Percentiles rank a stretch among this genome's conserved stretches.
These are phyloP conservation scores for Nepenthes mirabilis DNA, from an alignment of 148 eudicot genomes.

Conservation along the genomic window DNA sequence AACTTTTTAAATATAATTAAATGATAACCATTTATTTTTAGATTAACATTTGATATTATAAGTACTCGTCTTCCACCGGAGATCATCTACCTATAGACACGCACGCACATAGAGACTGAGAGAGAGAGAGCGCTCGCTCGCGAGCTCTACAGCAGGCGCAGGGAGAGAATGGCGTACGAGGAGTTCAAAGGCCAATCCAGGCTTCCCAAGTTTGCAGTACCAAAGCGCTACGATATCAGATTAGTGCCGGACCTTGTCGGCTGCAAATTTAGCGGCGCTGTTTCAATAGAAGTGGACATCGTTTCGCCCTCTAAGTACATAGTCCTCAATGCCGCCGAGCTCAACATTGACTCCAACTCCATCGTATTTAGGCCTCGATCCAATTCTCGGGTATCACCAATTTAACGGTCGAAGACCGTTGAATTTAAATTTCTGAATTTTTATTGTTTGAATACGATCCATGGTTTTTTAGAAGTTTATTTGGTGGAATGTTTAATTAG, in stretches of 20 bases:
- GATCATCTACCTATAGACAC: no score
- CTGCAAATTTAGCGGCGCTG: conserved; percentile 68
- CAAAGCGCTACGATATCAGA: conserved; percentile 57
- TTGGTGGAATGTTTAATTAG: conserved; percentile 15
- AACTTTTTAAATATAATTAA: no score
- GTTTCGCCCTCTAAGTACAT: conserved; percentile 48
- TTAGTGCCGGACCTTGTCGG: conserved; percentile 66
- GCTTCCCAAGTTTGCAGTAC: conserved; percentile 60
- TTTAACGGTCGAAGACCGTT: background rate
- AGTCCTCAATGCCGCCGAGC: conserved; percentile 89
- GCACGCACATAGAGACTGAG: no score
- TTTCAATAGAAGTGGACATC: conserved; percentile 44
- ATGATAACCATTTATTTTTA: no score
- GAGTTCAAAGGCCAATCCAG: conserved; percentile 66
- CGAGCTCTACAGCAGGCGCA: background rate
- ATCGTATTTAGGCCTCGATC: conserved; percentile 36
- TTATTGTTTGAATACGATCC: background rate
- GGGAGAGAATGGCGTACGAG: conserved; percentile 16
- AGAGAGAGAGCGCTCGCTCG: no score
- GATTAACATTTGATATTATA: no score
- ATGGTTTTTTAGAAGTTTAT: background rate
- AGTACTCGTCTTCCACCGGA: no score
- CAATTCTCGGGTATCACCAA: conserved; percentile 28
- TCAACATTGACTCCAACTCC: conserved; percentile 34
- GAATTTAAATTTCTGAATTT: conserved; percentile 1